phyloP scores from a whole-genome alignment of 257 asterid genomes.

The Solanum bulbocastanum region DNA sequence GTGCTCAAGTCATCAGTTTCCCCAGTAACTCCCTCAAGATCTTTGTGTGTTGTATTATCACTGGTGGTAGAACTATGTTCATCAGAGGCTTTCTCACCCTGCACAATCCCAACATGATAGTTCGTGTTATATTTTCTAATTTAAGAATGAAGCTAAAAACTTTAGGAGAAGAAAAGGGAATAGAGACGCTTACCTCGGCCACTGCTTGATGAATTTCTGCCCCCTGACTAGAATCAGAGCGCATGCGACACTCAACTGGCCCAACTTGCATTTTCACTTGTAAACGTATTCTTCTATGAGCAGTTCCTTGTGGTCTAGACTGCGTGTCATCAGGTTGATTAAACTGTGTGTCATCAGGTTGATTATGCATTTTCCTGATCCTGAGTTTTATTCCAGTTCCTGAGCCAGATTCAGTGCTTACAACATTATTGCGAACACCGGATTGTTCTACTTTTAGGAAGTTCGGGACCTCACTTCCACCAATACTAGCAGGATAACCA shows the following conservation, averaged over 20 bases:
- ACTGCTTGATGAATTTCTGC: constrained; percentile 8
- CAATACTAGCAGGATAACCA: constrained; percentile 8
- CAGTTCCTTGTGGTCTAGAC: constrained; percentile 43
- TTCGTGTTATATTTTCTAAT: neutral
- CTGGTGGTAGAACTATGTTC: neutral
- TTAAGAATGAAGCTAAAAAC: neutral
- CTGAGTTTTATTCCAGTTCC: constrained; percentile 53
- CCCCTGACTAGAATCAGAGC: constrained; percentile 12
- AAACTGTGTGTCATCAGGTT: neutral
- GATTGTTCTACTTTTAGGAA: neutral
- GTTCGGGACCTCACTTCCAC: constrained; percentile 17
- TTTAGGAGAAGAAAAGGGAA: neutral
- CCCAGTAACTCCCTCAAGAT: neutral
- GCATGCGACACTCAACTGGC: constrained; percentile 27
- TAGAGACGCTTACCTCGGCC: constrained; percentile 34
- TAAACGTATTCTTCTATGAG: constrained; percentile 60
- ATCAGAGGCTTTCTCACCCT: constrained; percentile 31
- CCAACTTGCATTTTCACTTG: constrained; percentile 44
- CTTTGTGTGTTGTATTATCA: constrained; percentile 5
- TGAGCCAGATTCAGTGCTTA: constrained; percentile 8
- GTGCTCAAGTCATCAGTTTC: constrained; percentile 2
- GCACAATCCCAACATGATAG: constrained; percentile 16
- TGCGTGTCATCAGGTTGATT: constrained; percentile 6
- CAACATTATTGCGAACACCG: constrained; percentile 7
- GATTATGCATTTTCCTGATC: constrained; percentile 24